phyloP scores from a whole-genome alignment of 768 basidiomycete genomes.

The Daedaleopsis nitida region DNA sequence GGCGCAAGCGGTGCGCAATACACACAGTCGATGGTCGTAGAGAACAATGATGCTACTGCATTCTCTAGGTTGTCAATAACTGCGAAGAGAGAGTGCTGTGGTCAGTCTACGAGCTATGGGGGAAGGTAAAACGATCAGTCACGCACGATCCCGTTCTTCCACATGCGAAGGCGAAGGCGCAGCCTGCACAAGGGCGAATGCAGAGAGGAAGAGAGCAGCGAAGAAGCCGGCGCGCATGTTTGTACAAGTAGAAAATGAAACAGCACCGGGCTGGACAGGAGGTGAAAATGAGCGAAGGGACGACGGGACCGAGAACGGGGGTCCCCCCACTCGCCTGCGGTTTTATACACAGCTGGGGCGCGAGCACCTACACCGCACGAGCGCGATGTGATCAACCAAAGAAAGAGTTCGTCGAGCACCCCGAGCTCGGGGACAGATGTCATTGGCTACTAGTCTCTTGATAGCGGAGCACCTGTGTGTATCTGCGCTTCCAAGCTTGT shows the following conservation, averaged over 20 bases:
- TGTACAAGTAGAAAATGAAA: not conserved
- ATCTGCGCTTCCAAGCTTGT: not conserved
- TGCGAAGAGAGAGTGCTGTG: not conserved
- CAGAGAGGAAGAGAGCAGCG: constrained; percentile 3
- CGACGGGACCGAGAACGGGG: not conserved
- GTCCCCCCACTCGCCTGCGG: not conserved
- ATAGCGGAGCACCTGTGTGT: not conserved
- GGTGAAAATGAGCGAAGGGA: not conserved
- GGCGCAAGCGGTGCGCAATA: not conserved
- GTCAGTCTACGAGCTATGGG: not conserved
- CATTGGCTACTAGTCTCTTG: not conserved
- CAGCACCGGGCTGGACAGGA: constrained; percentile 12
- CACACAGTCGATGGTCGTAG: constrained; percentile 5
- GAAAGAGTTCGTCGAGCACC: not conserved
- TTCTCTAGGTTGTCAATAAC: constrained; percentile 3
- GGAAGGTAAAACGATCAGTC: not conserved
- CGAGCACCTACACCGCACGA: not conserved
- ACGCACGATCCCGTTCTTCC: constrained; percentile 8
- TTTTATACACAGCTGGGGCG: not conserved
- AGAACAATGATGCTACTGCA: constrained; percentile 1
- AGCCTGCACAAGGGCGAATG: constrained; percentile 3
- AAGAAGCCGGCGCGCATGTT: constrained; percentile 13
- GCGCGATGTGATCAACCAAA: not conserved
- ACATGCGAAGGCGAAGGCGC: constrained; percentile 4
- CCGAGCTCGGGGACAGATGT: not conserved